Evolutionary conservation across 2,329 filamentous ascomycete genomes (phyloP).

Genomic region (Incumbomyces lentus): DNA sequence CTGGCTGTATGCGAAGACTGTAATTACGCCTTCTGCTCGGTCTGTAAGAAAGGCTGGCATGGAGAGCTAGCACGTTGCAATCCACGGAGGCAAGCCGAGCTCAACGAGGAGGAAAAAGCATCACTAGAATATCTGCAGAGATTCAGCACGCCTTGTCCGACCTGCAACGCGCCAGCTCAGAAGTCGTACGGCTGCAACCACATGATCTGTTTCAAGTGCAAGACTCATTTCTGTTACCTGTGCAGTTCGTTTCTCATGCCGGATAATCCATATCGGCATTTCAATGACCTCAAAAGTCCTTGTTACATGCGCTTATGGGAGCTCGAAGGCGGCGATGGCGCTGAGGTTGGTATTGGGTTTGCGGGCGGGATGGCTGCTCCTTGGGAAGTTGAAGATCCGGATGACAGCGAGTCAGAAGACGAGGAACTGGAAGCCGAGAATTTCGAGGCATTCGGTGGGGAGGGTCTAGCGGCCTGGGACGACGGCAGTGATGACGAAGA

Average conservation of each 20-base stretch:
- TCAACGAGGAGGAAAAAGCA: slow-evolving; percentile 75
- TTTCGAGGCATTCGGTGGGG: slow-evolving; percentile 19
- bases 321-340: slow-evolving; percentile 64
- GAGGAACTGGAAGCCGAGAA: slow-evolving; percentile 48
- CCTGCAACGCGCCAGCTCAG: slow-evolving; percentile 72
- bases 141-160: slow-evolving; percentile 81
- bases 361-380: slow-evolving; percentile 20
- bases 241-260: slow-evolving; percentile 79
- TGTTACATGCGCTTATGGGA: slow-evolving; percentile 91
- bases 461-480: slow-evolving; percentile 22
- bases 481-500: slow-evolving; percentile 22
- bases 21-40: slow-evolving; percentile 72
- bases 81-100: slow-evolving; percentile 55
- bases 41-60: slow-evolving; percentile 79
- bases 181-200: slow-evolving; percentile 95
- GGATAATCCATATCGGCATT: slow-evolving; percentile 77
- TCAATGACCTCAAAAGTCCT: slow-evolving; percentile 57
- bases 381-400: slow-evolving; percentile 23
- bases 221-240: slow-evolving; percentile 89
- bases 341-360: slow-evolving; percentile 29
- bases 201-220: slow-evolving; percentile 86
- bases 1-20: slow-evolving; percentile 83
- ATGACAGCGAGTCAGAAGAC: slow-evolving; percentile 49
- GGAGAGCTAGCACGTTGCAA: slow-evolving; percentile 67
- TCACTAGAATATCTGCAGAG: slow-evolving; percentile 71